phyloP scores from a whole-genome alignment of 2,329 filamentous ascomycete species.

The Domatiomyces globalis region DNA sequence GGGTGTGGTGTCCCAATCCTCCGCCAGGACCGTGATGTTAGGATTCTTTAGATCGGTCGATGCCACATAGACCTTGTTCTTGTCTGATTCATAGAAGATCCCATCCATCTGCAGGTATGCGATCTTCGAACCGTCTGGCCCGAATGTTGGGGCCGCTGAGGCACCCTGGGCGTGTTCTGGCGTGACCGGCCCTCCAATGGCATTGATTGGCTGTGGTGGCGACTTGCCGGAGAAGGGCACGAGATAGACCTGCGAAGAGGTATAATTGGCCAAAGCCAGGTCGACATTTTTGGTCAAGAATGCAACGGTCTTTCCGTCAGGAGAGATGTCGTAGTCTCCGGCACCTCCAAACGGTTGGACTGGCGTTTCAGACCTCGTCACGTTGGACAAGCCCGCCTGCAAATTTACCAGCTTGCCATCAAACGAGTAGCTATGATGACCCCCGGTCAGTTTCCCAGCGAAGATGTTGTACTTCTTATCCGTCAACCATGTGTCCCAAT shows the following conservation, averaged over 20 bases:
- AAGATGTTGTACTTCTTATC: conserved; percentile 59
- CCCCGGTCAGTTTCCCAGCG: conserved; percentile 46
- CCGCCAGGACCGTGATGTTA: conserved; percentile 27
- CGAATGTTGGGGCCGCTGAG: conserved; percentile 56
- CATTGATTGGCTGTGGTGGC: conserved; percentile 34
- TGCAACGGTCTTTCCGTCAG: conserved; percentile 27
- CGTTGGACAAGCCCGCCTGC: conserved; percentile 25
- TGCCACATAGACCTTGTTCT: conserved; percentile 35
- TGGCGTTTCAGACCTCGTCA: conserved; percentile 40
- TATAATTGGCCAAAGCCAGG: conserved; percentile 43
- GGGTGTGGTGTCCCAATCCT: conserved; percentile 40
- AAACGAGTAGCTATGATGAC: conserved; percentile 6
- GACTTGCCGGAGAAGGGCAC: conserved; percentile 48
- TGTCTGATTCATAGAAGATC: conserved; percentile 68
- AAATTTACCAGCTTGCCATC: conserved; percentile 39
- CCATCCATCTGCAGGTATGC: conserved; percentile 68
- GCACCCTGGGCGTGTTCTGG: conserved; percentile 44
- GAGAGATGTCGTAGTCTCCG: conserved; percentile 58
- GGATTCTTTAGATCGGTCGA: conserved; percentile 21
- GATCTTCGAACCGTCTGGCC: conserved; percentile 53
- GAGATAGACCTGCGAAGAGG: conserved; percentile 69
- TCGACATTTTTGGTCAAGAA: conserved; percentile 32
- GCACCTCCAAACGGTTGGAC: conserved; percentile 57
- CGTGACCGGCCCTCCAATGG: conserved; percentile 20
- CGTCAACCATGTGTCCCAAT: conserved; percentile 67